Base-by-base conservation (phyloP, 1,139 yeast species). In the Candida dubliniensis region DNA sequence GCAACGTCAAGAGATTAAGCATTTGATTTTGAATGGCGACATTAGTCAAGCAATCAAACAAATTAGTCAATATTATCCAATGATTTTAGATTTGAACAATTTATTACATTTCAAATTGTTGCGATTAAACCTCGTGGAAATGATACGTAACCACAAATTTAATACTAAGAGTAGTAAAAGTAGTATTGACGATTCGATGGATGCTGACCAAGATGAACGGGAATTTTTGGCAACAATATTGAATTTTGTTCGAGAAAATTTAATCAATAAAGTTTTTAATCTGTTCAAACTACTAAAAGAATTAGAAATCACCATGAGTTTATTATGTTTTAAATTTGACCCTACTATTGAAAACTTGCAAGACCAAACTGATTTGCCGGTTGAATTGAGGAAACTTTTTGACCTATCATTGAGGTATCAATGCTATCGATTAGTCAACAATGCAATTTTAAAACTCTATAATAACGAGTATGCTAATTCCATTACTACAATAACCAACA, bases 291-390 rank as follows among this genome's bases (percentile, higher is more conserved):
- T 82, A 66, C 57, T 84, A 62, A 77, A 79, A 48, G 88, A 84
- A 51, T 65, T 85, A 49, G 91, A 85, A 56, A 66, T 82, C 31
- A 80, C 88, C 8, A 84, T 85, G 88, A 82, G 89, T 43, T 67
- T 82, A 42, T 65, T 85, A 29, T 82, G 87, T 53, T 81, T 81
- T 52, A 67, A 62, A 41, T 72, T 73, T 51, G 77, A 72, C 47
- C 66, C 74, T n/a, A 45, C 51, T 3, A 46, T 60, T 5, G 60
- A 59, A 25, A 58, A 66, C 18, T 57, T 67, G 3, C 66, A 64
- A 31, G 70, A 68, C 15, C 74, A 70, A 50, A 61, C 63, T 37
- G 76, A 69, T 47, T 58, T 84, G 33, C 90, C 90, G 0, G 67
- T 67, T 25, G 79, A 76, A 48, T 61, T 84, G 49, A 64, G 74